Base-by-base conservation (phyloP, 2,329 filamentous ascomycete genomes). In the Torrubiellomyces zombiae region DNA sequence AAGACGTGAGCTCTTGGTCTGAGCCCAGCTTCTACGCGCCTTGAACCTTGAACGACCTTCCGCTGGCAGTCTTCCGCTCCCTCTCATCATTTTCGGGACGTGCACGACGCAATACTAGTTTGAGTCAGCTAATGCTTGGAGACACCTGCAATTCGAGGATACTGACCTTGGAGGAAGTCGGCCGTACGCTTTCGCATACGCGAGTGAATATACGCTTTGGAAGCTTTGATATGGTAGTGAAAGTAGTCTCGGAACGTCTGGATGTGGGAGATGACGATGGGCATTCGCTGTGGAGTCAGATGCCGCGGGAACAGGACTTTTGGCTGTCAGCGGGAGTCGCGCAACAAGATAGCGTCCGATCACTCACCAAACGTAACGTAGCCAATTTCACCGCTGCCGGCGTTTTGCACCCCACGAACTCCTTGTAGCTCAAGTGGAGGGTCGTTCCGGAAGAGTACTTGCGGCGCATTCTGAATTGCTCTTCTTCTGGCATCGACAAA, bases 221-320 rank as follows among this genome's bases (percentile, higher is more conserved):
- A 94, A 16, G 89, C 91, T 59, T 98, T 98, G 58, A 98, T 98
- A 55, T 98, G 89, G 53, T 99, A 99, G 55, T 99, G 89, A 65
- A 99, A 98, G 56, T 98, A 98, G 49, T 98, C 89, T 38, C 89
- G 80, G 79, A 98, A 98, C 9, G 89, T 99, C 57, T 99, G 91
- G 43, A 99, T 95, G 51, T 98, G 91, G 25, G 85, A 94, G 40
- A 99, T 98, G 48, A 91, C 85, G 38, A 94, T 85, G 32, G 80
- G 76, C 58, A 91, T 81, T 47, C 83, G 72, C 53, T 94, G 82
- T 9, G 74, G 72, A 9, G 83, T 86, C 37, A 99, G 63, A 53
- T 99, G 91, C 36, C 89, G 76, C 23, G 89, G 86, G 60, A 98
- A 98, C 21, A 98, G 67, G 23, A 95, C 89, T 91, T 31, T 2